A percentile compares a stretch with the other conserved stretches of the same genome.
phyloP scores from a whole-genome alignment of 2,329 filamentous ascomycete species.

The Ophiostoma quercus region DNA sequence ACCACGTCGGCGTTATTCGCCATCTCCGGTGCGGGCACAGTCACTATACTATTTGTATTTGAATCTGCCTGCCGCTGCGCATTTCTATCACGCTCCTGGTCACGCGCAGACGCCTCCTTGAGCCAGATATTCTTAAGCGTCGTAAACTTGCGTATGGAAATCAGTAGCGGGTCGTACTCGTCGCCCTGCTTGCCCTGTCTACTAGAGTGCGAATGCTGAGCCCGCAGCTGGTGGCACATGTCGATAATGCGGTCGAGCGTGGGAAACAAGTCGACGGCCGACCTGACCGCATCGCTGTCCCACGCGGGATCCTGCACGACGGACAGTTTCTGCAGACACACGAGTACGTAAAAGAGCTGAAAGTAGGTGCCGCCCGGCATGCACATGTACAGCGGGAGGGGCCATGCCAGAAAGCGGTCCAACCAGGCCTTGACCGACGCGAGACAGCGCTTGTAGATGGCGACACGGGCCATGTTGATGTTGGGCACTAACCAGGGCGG shows the following conservation, averaged over 20 bases:
- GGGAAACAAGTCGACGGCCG: neutral
- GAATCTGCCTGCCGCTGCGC: neutral
- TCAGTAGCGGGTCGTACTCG: neutral
- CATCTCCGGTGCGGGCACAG: neutral
- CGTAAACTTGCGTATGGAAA: neutral
- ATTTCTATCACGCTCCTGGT: neutral
- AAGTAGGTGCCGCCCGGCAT: neutral
- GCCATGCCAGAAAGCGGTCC: slow-evolving; percentile 21
- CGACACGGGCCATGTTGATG: slow-evolving; percentile 21
- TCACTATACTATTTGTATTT: neutral
- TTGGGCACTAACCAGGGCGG: neutral
- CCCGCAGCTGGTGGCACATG: neutral
- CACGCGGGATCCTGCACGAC: neutral
- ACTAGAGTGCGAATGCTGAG: neutral
- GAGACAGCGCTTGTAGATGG: slow-evolving; percentile 25
- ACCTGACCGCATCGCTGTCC: neutral
- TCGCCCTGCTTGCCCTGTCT: neutral
- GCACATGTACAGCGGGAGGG: neutral
- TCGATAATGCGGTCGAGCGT: neutral
- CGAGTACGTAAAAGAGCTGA: neutral
- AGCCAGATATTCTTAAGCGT: neutral
- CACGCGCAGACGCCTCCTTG: neutral
- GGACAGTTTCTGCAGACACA: neutral
- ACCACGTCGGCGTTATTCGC: neutral
- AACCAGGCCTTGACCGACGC: slow-evolving; percentile 23